A percentile compares a stretch with the other conserved stretches of the same genome.
Conservation (phyloP, 2,329 filamentous ascomycete genomes). For the Calonectria pteridis region DNA sequence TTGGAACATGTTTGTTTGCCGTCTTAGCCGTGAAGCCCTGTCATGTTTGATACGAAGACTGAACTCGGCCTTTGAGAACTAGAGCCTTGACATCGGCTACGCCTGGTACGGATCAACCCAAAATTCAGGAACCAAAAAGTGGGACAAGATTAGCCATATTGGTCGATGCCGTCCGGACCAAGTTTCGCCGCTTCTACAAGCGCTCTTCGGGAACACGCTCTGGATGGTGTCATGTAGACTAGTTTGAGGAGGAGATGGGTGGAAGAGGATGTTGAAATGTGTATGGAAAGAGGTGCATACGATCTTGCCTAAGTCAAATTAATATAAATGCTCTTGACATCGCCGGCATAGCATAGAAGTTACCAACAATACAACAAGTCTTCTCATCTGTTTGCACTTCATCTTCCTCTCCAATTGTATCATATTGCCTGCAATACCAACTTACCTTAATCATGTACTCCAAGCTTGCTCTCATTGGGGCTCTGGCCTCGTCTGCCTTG, state of each 20-base stretch:
- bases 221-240: background rate
- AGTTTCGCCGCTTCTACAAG: slow-evolving; percentile 21
- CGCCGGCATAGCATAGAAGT: background rate
- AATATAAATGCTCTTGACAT: background rate
- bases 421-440: background rate
- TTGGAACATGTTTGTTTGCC: slow-evolving; percentile 5
- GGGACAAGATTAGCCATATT: slow-evolving; percentile 4
- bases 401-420: background rate
- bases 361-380: background rate
- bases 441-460: slow-evolving; percentile 23
- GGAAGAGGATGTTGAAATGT: background rate
- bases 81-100: background rate
- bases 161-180: slow-evolving; percentile 14
- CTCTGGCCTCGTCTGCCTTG: slow-evolving; percentile 43
- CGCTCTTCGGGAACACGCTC: slow-evolving; percentile 4
- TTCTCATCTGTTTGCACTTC: background rate
- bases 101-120: slow-evolving; percentile 8
- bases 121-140: slow-evolving; percentile 20
- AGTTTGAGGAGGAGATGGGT: background rate
- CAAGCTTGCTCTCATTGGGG: slow-evolving; percentile 42
- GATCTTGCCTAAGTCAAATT: background rate
- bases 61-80: background rate
- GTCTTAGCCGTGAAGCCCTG: slow-evolving; percentile 21
- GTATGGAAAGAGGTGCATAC: background rate
- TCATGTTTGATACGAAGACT: background rate